Evolutionary conservation across 176 grass and related monocot species (phyloP), one percentile per base, ranked within the genome.

Genomic region (Puya raimondii): DNA sequence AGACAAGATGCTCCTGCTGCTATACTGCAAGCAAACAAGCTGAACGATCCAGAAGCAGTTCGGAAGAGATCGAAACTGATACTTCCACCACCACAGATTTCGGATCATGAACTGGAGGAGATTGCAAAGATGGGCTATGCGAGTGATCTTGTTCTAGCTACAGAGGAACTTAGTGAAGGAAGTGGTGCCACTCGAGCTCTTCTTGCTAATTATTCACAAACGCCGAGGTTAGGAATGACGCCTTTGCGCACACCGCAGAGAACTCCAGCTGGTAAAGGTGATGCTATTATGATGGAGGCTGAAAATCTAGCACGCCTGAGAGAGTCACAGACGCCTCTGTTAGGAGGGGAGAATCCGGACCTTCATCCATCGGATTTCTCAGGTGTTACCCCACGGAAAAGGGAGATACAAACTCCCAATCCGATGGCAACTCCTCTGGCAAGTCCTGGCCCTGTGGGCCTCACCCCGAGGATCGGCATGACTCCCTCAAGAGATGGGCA

Each of bases 271-370:
- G 92, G 92, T 52, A 96, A 96, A 75, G 88, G 92, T 68, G 92
- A 96, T 16, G 80, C 88, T 79, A 88, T 96, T 78, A 96, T 96
- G 92, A 96, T 96, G 92, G 92, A 96, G 73, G 92, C 92, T 69
- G 92, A 96, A 76, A 91, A 96, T 80, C 85, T 91, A 71, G 92
- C 92, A 61, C 82, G 88, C 49, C 64, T 96, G 66, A 86, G 92
- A 75, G 88, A 96, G 76, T 96, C 92, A 54, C 92, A 96, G 68
- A 96, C 92, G 10, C 92, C 92, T 51, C 85, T 96, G 65, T 84
- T 96, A 66, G 92, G 92, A 64, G 92, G 92, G 0, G 88, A 96
- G 23, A 96, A 96, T 76, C 92, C 92, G 23, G 91, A 88, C 23
- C 83, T 96, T 67, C 85, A 96, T 69, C 91, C 91, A 22, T 91